Evolutionary conservation across 768 basidiomycete genomes (phyloP).

Genomic region (Erythrobasidium yunnanense): DNA sequence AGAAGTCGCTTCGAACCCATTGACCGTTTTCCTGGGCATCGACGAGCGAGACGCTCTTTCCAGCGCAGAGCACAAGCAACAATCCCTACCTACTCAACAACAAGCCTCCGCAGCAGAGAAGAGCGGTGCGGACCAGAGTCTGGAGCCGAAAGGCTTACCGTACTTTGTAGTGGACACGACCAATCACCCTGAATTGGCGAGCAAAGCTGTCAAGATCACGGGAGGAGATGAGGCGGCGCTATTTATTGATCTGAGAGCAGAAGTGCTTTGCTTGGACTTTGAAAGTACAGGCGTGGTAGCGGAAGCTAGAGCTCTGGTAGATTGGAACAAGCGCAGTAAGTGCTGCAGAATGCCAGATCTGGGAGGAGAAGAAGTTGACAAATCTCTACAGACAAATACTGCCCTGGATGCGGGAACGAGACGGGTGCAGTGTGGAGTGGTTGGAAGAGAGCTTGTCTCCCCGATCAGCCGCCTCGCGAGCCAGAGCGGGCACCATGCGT

Average conservation of each 20-base stretch:
- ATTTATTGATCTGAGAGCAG: conserved; percentile 61
- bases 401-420: conserved; percentile 70
- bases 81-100: conserved; percentile 53
- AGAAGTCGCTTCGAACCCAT: conserved; percentile 28
- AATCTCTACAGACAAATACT: conserved; percentile 52
- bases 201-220: conserved; percentile 29
- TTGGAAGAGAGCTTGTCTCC: conserved; percentile 79
- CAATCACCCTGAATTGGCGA: conserved; percentile 39
- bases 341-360: conserved; percentile 42
- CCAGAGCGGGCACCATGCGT: conserved; percentile 25
- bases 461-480: conserved; percentile 37
- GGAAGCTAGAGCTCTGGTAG: conserved; percentile 64
- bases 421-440: conserved; percentile 85
- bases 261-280: conserved; percentile 49
- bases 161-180: conserved; percentile 74
- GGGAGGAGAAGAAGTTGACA: neutral
- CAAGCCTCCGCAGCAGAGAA: no score
- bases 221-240: conserved; percentile 41
- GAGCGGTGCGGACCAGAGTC: conserved; percentile 45
- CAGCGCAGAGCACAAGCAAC: conserved; percentile 43
- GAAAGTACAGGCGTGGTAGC: conserved; percentile 69
- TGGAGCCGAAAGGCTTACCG: conserved; percentile 59
- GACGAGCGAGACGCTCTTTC: conserved; percentile 46
- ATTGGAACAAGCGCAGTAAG: conserved; percentile 88
- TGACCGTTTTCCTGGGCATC: conserved; percentile 68